Percentiles rank a stretch among this genome's conserved stretches.
These are phyloP conservation scores for Pyronema omphalodes DNA, from an alignment of 495 filamentous ascomycete species.

Conservation along the genomic window DNA sequence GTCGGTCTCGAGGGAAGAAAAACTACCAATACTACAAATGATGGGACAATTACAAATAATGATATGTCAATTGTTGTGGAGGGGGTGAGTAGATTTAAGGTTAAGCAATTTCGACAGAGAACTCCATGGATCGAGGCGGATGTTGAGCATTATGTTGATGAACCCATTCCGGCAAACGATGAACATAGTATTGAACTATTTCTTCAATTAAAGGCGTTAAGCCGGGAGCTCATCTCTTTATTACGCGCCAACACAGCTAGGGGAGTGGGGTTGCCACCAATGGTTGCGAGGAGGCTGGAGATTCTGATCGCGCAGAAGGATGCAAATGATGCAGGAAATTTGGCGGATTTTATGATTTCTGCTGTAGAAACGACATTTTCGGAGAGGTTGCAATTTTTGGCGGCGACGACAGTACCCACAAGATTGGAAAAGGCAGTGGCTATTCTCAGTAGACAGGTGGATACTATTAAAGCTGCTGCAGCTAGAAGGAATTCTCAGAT, in stretches of 20 bases:
- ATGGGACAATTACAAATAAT: slow-evolving; percentile 7
- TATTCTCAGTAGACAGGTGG: slow-evolving; percentile 59
- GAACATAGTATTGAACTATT: slow-evolving; percentile 48
- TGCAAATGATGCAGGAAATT: slow-evolving; percentile 53
- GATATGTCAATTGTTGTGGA: slow-evolving; percentile 55
- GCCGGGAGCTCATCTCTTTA: slow-evolving; percentile 62
- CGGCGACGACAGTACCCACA: slow-evolving; percentile 55
- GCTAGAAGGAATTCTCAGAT: slow-evolving; percentile 24
- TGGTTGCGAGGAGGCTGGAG: slow-evolving; percentile 70
- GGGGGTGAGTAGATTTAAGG: slow-evolving; percentile 55
- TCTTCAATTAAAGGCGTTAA: slow-evolving; percentile 58
- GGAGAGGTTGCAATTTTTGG: slow-evolving; percentile 70
- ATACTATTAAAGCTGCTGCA: slow-evolving; percentile 51
- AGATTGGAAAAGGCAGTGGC: slow-evolving; percentile 63
- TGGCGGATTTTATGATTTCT: slow-evolving; percentile 96
- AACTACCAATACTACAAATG: slow-evolving; percentile 11
- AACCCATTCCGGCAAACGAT: slow-evolving; percentile 30
- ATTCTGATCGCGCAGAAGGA: slow-evolving; percentile 65
- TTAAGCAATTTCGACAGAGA: slow-evolving; percentile 58
- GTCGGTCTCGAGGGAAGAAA: slow-evolving; percentile 42
- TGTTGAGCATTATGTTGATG: slow-evolving; percentile 32
- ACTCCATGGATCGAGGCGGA: slow-evolving; percentile 73
- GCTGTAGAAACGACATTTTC: slow-evolving; percentile 68
- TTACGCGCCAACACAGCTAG: slow-evolving; percentile 52
- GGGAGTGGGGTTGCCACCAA: slow-evolving; percentile 49